A percentile compares a stretch with the other conserved stretches of the same genome.
Evolutionary conservation across 2,329 filamentous ascomycete species (phyloP).

Genomic region (Fusarium bulbicola): DNA sequence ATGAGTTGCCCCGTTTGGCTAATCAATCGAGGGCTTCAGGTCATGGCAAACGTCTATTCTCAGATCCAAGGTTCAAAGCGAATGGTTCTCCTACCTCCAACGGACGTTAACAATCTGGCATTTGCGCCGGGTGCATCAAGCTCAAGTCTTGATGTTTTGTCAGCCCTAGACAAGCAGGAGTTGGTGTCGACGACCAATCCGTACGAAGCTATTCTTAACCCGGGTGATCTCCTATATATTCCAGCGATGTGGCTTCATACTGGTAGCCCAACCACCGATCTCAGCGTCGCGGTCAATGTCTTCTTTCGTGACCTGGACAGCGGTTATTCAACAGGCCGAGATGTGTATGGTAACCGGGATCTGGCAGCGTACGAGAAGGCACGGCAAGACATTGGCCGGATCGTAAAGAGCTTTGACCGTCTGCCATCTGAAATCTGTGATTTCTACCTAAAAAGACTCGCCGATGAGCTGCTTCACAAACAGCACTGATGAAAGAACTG

Average conservation of each 20-base stretch:
- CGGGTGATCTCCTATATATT: constrained; percentile 82
- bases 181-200: constrained; percentile 68
- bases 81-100: constrained; percentile 80
- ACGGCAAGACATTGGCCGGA: constrained; percentile 74
- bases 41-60: constrained; percentile 87
- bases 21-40: constrained; percentile 53
- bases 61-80: constrained; percentile 80
- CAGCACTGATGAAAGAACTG: constrained; percentile 5
- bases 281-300: constrained; percentile 85
- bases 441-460: constrained; percentile 80
- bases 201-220: constrained; percentile 70
- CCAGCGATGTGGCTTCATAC: constrained; percentile 88
- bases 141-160: constrained; percentile 79
- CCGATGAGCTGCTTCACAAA: constrained; percentile 66
- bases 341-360: constrained; percentile 90
- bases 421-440: constrained; percentile 72
- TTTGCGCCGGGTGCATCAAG: constrained; percentile 83
- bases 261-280: constrained; percentile 63
- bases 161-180: constrained; percentile 51
- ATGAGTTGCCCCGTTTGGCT: neutral
- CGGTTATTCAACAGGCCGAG: constrained; percentile 77
- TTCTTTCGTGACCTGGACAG: constrained; percentile 80
- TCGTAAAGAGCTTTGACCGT: constrained; percentile 70
- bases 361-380: constrained; percentile 86
- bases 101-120: constrained; percentile 73